Evolutionary conservation across 2,329 filamentous ascomycete species (phyloP), one percentile per base, ranked within the genome.

Genomic region (Clonostachys rosea): DNA sequence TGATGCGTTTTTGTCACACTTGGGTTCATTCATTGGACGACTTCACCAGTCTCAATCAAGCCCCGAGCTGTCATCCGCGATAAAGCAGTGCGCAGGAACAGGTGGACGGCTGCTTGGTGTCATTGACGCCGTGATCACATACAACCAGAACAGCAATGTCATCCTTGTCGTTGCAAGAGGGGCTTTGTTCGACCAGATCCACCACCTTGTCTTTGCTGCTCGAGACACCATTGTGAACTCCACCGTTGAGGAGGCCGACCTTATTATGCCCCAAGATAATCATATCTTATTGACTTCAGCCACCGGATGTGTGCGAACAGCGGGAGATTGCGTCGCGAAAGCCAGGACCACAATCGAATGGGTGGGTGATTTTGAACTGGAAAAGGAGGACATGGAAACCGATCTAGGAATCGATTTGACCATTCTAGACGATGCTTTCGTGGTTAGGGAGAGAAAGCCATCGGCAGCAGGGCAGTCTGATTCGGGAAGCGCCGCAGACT

Each of bases 41-140:
- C 78, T 96, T 47, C 75, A 96, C 50, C 91, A 96, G 63, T 94
- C 91, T n/a, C 86, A 94, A 52, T 94, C 91, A 8, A 86, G 90
- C 9, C 82, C 87, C 2, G 91, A 96, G 62, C 76, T 97, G 43
- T 83, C 91, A 34, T 70, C 84, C 11, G 91, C 89, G 14, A 92
- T 95, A 43, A 86, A 89, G 60, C 86, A 92, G 62, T 89, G 91
- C 9, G 88, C 91, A 10, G 77, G 83, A 8, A 91, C 91, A 4
- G 95, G 91, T 52, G 85, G 86, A 42, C 82, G 86, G 54, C 76
- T 97, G 43, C 74, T 96, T 44, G 78, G 82, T 14, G 83, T 96
- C 11, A 81, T 96, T 11, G 89, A 95, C 58, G 81, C 86, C 48
- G 84, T 97, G 54, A 90, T 87, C 66, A 81, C 85, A 47, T 88